A percentile compares a stretch with the other conserved stretches of the same genome.
Conservation (phyloP, 2,329 filamentous ascomycete species). For the Sporothrix mexicana region DNA sequence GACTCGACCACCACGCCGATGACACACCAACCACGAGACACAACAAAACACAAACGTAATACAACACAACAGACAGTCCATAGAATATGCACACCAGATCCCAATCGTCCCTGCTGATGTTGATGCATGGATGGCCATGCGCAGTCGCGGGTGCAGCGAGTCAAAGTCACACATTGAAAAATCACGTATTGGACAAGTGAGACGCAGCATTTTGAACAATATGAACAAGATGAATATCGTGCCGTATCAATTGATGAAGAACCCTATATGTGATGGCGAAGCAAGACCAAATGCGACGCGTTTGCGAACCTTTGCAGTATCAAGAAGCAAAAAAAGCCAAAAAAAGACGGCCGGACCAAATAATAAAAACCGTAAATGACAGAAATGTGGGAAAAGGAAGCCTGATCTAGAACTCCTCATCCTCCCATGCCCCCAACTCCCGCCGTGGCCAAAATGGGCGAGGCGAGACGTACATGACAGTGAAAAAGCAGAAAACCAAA, state of each 20-base stretch:
- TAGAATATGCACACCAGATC: no score
- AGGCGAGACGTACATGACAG: neutral
- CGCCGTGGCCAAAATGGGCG: neutral
- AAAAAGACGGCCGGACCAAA: neutral
- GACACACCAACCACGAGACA: no score
- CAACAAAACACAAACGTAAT: neutral
- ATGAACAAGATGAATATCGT: neutral
- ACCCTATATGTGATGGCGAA: neutral
- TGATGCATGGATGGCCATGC: neutral
- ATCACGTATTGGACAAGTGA: neutral
- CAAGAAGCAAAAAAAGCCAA: neutral
- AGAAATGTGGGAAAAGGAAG: no score
- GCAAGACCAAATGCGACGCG: neutral
- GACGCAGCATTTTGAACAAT: neutral
- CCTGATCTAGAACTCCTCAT: constrained; percentile 11
- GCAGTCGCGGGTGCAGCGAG: neutral
- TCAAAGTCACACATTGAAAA: neutral
- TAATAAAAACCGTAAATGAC: no score
- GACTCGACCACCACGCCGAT: no score
- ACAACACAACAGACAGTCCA: neutral
- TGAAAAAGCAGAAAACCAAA: neutral
- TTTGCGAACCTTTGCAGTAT: neutral
- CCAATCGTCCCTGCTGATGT: no score
- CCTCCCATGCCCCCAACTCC: neutral
- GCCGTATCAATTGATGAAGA: neutral